phyloP scores from a whole-genome alignment of 2,329 filamentous ascomycete genomes.

The Ophiocordyceps sinensis region DNA sequence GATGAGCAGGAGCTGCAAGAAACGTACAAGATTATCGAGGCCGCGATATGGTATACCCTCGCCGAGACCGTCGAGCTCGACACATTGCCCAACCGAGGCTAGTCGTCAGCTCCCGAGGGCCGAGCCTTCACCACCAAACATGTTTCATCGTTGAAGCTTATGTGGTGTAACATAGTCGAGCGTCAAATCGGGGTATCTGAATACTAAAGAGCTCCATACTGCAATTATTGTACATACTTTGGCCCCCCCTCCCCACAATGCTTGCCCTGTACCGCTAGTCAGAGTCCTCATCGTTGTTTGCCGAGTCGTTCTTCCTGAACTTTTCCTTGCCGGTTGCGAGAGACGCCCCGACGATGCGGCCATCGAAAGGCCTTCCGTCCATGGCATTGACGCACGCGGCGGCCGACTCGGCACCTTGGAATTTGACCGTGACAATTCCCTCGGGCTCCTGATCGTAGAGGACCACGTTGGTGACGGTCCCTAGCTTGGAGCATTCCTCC shows the following conservation, averaged over 20 bases:
- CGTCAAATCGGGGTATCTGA: background rate
- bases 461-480: constrained; percentile 79
- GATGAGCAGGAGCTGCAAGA: constrained; percentile 52
- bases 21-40: constrained; percentile 55
- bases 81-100: background rate
- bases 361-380: constrained; percentile 68
- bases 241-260: background rate
- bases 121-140: too few species aligned
- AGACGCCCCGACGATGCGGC: constrained; percentile 55
- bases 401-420: constrained; percentile 57
- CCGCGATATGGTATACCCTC: constrained; percentile 54
- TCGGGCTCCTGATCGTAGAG: constrained; percentile 77
- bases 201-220: background rate
- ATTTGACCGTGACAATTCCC: constrained; percentile 76
- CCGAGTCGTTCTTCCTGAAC: constrained; percentile 52
- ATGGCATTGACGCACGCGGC: constrained; percentile 58
- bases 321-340: constrained; percentile 57
- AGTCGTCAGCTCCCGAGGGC: too few species aligned
- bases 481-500: constrained; percentile 77
- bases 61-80: constrained; percentile 28
- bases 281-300: constrained; percentile 25
- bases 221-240: background rate
- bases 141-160: too few species aligned
- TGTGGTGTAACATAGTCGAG: background rate
- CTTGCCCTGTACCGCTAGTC: constrained; percentile 7